Conservation (phyloP, 208 protist genomes). For the Leishmania guyanensis region DNA sequence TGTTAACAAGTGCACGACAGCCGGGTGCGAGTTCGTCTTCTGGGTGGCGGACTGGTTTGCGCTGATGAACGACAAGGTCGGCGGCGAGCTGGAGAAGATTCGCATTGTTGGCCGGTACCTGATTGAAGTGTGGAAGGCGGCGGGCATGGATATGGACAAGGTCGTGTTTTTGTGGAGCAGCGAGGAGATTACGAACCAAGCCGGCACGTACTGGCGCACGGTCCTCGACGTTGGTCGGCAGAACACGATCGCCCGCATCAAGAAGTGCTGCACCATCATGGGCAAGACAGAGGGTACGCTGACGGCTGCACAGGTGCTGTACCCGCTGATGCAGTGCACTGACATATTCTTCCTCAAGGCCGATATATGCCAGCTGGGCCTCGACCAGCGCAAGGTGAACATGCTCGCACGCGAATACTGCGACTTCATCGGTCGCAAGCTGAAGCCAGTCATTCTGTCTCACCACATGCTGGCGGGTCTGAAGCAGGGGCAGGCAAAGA, state of each 20-base stretch:
- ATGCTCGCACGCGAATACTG: slow-evolving; percentile 99
- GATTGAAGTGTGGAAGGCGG: slow-evolving; percentile 99
- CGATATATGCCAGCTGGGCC: slow-evolving; percentile 99
- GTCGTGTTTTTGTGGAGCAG: slow-evolving; percentile 98
- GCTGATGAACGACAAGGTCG: slow-evolving; percentile 99
- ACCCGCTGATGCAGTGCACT: slow-evolving; percentile 99
- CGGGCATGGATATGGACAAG: slow-evolving; percentile 97
- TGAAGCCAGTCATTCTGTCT: slow-evolving; percentile 98
- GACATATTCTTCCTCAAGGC: slow-evolving; percentile 99
- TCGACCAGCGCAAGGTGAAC: slow-evolving; percentile 99
- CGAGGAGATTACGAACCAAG: slow-evolving; percentile 96
- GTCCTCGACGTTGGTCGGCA: slow-evolving; percentile 97
- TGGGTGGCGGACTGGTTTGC: slow-evolving; percentile 99
- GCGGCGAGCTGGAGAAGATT: slow-evolving; percentile 98
- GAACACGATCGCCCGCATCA: slow-evolving; percentile 96
- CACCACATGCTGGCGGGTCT: slow-evolving; percentile 98
- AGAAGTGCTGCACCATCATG: slow-evolving; percentile 99
- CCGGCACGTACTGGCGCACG: slow-evolving; percentile 95
- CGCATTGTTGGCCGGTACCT: slow-evolving; percentile 96
- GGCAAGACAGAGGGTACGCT: slow-evolving; percentile 96
- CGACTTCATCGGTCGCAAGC: slow-evolving; percentile 86
- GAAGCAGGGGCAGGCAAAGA: slow-evolving; percentile 97
- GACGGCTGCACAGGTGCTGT: slow-evolving; percentile 98
- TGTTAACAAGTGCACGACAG: slow-evolving; percentile 97
- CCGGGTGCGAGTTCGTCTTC: slow-evolving; percentile 98